Conservation (phyloP, 2,329 filamentous ascomycete species). For the Metarhizium anisopliae region DNA sequence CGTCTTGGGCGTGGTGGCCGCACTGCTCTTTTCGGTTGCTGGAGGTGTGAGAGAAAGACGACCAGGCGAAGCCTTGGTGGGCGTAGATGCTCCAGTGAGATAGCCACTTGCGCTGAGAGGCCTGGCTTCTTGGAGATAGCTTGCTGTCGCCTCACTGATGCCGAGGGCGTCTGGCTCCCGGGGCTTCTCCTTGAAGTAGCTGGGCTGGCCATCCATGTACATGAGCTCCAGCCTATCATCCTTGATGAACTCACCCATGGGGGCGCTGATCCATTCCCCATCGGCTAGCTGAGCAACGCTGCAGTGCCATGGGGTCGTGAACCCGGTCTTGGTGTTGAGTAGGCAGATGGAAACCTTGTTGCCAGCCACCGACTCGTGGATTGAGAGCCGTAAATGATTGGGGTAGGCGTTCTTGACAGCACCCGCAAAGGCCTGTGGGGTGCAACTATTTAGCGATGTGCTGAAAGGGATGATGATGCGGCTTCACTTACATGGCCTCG, state of each 20-base stretch:
- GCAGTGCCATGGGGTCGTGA: constrained; percentile 25
- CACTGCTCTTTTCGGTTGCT: neutral
- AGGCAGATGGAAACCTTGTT: constrained; percentile 20
- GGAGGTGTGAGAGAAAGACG: neutral
- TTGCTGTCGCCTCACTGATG: neutral
- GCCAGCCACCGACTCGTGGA: constrained; percentile 17
- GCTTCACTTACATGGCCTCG: constrained; percentile 17
- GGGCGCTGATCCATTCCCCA: constrained; percentile 12
- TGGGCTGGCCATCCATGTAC: constrained; percentile 13
- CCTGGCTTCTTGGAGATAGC: constrained; percentile 1
- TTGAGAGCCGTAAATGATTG: constrained; percentile 19
- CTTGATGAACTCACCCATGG: constrained; percentile 17
- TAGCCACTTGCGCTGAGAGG: constrained; percentile 1
- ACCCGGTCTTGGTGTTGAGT: constrained; percentile 19
- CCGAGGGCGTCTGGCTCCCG: neutral
- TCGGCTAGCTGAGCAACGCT: constrained; percentile 10
- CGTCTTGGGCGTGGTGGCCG: neutral
- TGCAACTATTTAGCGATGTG: neutral
- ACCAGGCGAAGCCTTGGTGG: neutral
- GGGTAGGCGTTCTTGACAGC: constrained; percentile 18
- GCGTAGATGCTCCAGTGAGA: neutral
- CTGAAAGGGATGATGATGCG: neutral
- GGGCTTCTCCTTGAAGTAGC: constrained; percentile 6
- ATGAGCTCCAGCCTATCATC: constrained; percentile 14
- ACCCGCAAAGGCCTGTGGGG: constrained; percentile 17